Conservation (phyloP, 2,329 filamentous ascomycete genomes). For the Exophiala sideris region DNA sequence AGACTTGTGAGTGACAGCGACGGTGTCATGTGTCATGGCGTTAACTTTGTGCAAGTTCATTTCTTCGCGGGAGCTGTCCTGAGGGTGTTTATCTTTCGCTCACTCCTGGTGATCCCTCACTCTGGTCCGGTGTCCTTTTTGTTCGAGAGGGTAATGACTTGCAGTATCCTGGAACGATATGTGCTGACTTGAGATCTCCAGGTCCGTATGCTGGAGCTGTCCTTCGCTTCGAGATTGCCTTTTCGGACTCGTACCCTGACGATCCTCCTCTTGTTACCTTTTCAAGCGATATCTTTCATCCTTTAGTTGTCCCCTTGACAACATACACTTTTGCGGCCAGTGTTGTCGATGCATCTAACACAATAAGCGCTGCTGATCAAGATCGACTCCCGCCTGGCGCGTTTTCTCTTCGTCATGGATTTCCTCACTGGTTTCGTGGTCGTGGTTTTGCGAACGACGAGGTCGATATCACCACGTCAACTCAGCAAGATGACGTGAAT, state of each 20-base stretch:
- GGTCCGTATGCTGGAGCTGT: slow-evolving; percentile 86
- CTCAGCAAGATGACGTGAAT: slow-evolving; percentile 39
- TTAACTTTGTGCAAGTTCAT: slow-evolving; percentile 55
- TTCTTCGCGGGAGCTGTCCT: slow-evolving; percentile 76
- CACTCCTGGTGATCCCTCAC: slow-evolving; percentile 71
- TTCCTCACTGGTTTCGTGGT: slow-evolving; percentile 79
- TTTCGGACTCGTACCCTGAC: slow-evolving; percentile 73
- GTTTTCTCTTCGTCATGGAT: slow-evolving; percentile 86
- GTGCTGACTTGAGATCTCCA: slow-evolving; percentile 36
- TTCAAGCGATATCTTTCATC: slow-evolving; percentile 90
- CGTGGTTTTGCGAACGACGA: background rate
- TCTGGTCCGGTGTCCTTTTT: slow-evolving; percentile 92
- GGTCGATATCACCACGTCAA: slow-evolving; percentile 26
- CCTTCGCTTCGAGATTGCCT: slow-evolving; percentile 84
- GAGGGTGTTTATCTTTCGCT: slow-evolving; percentile 84
- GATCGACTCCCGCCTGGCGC: slow-evolving; percentile 82
- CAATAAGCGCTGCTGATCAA: slow-evolving; percentile 77
- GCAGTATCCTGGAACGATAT: background rate
- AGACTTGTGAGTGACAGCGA: slow-evolving; percentile 66
- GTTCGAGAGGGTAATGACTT: slow-evolving; percentile 69
- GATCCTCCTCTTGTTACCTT: slow-evolving; percentile 84
- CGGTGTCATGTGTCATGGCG: slow-evolving; percentile 6
- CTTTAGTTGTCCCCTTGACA: slow-evolving; percentile 85
- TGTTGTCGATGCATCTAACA: slow-evolving; percentile 47
- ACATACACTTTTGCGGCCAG: slow-evolving; percentile 89